These are phyloP conservation scores for Verbena officinalis DNA, from an alignment of 257 asterid species.

Conservation along the genomic window DNA sequence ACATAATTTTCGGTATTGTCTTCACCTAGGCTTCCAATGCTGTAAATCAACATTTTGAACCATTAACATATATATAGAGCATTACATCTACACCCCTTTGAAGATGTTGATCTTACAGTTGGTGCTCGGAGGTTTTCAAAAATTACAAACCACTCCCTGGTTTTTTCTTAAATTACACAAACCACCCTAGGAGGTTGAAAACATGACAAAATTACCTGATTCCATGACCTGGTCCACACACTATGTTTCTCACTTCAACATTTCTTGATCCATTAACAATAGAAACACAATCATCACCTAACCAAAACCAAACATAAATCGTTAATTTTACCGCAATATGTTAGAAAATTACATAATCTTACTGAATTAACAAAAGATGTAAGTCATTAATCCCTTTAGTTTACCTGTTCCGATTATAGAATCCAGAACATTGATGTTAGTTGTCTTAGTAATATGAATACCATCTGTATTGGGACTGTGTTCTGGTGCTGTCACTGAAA, in stretches of 20 bases:
- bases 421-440: conserved; percentile 37
- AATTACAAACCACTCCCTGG: too few relatives aligned
- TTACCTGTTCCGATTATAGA: conserved; percentile 56
- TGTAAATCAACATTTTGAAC: conserved; percentile 25
- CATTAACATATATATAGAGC: neutral
- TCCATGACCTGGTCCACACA: conserved; percentile 98
- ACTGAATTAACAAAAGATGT: neutral
- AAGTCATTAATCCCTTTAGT: conserved; percentile 22
- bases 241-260: conserved; percentile 53
- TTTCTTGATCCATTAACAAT: conserved; percentile 74
- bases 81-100: too few relatives aligned
- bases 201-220: conserved; percentile 57
- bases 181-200: neutral
- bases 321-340: neutral
- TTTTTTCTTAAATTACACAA: neutral
- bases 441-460: conserved; percentile 57
- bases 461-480: conserved; percentile 70
- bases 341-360: neutral
- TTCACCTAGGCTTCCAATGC: conserved; percentile 97
- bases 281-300: conserved; percentile 93
- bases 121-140: too few relatives aligned
- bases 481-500: conserved; percentile 50
- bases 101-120: too few relatives aligned
- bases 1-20: conserved; percentile 59
- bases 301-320: conserved; percentile 15